Conservation (phyloP, 1,284 basidiomycete species). For the Malassezia dermatis region DNA sequence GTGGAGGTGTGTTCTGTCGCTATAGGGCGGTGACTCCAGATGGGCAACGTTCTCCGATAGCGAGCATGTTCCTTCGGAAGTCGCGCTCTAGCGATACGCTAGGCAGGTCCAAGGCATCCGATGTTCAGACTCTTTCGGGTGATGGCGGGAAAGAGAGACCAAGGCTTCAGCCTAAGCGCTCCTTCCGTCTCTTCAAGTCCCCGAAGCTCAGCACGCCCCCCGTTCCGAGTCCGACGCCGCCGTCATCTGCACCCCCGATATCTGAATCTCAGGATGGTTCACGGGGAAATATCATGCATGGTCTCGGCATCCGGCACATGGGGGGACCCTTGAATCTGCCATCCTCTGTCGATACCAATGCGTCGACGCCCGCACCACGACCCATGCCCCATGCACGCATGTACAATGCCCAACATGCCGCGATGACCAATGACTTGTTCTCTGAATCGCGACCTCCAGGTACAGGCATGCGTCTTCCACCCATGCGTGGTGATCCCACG, state of each 20-base stretch:
- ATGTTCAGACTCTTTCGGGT: not conserved
- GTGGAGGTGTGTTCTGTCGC: constrained; percentile 9
- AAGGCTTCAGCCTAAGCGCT: constrained; percentile 2
- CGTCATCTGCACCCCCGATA: not conserved
- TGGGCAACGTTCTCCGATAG: not conserved
- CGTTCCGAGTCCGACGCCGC: not conserved
- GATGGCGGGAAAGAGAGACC: not conserved
- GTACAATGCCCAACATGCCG: not conserved
- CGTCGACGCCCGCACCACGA: not conserved
- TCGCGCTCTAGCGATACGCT: constrained; percentile 10
- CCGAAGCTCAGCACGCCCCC: not conserved
- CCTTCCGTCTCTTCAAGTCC: constrained; percentile 9
- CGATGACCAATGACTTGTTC: constrained; percentile 4
- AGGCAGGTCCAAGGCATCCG: not conserved
- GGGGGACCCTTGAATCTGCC: not conserved
- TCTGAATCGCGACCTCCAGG: not conserved
- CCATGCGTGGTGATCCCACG: not conserved
- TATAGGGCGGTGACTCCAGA: not conserved
- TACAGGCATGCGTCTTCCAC: constrained; percentile 1
- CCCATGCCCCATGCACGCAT: constrained; percentile 6
- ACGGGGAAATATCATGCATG: not conserved
- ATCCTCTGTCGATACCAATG: not conserved
- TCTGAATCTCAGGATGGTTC: not conserved
- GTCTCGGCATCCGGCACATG: constrained; percentile 3
- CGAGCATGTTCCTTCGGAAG: constrained; percentile 13